phyloP scores from a whole-genome alignment of 371 early-diverging fungal genomes.

The Mucor irregularis region DNA sequence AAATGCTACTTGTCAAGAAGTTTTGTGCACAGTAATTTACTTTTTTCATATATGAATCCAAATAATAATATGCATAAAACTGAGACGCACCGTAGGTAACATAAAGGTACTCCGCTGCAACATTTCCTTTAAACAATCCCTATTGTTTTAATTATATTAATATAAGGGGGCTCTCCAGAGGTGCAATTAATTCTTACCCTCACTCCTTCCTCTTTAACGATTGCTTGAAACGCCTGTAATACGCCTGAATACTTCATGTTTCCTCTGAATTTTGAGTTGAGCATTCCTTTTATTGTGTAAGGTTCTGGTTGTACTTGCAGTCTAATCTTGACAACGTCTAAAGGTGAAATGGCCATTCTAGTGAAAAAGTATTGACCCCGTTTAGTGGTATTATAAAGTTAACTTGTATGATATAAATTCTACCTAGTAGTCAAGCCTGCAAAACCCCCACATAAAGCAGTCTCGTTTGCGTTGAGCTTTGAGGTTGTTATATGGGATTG shows the following conservation, averaged over 20 bases:
- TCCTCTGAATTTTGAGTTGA: neutral
- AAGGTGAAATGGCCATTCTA: constrained; percentile 74
- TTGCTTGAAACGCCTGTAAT: constrained; percentile 47
- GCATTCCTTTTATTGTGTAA: neutral
- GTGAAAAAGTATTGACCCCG: neutral
- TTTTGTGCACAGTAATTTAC: neutral
- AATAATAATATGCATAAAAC: constrained; percentile 68
- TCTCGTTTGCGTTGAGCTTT: constrained; percentile 53
- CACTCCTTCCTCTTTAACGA: constrained; percentile 66
- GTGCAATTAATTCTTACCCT: constrained; percentile 47
- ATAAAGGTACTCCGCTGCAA: constrained; percentile 85
- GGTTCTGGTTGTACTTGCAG: constrained; percentile 57
- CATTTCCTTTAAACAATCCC: constrained; percentile 91
- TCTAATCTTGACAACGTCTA: constrained; percentile 93
- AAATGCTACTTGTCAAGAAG: neutral
- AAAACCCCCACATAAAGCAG: constrained; percentile 60
- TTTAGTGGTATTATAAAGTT: neutral
- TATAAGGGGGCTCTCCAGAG: no score
- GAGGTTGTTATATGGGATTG: constrained; percentile 34
- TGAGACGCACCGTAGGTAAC: constrained; percentile 86
- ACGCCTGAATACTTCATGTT: constrained; percentile 55
- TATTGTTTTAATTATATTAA: no score
- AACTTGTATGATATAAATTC: neutral
- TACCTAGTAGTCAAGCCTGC: constrained; percentile 64
- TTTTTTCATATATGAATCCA: constrained; percentile 32